Conservation (phyloP, 352 stramenopile species). For the Pythium volutum region DNA sequence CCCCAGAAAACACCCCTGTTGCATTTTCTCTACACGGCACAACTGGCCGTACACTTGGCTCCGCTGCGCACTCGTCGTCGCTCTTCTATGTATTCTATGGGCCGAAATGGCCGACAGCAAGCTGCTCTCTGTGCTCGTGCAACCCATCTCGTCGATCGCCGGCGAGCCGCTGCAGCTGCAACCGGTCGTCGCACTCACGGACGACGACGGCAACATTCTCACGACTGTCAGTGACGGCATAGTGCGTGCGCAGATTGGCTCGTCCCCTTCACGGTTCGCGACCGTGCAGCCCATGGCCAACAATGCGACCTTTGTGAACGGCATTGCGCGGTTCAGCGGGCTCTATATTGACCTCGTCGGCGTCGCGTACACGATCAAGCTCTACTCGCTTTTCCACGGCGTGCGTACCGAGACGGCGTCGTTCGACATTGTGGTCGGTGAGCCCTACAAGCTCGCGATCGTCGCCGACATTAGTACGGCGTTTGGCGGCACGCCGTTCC, state of each 20-base stretch:
- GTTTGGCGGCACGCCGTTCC: constrained; percentile 70
- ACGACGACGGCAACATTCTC: constrained; percentile 77
- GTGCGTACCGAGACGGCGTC: constrained; percentile 62
- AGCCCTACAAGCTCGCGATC: constrained; percentile 57
- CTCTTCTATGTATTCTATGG: background rate
- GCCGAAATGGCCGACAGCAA: constrained; percentile 20
- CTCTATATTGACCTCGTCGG: constrained; percentile 69
- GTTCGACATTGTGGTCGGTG: constrained; percentile 73
- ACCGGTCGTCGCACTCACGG: constrained; percentile 65
- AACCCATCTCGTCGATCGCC: constrained; percentile 58
- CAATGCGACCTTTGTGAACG: constrained; percentile 67
- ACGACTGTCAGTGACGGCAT: constrained; percentile 49
- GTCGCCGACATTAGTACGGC: constrained; percentile 74
- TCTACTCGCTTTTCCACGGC: constrained; percentile 64
- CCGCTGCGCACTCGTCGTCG: background rate
- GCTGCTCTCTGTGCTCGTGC: constrained; percentile 58
- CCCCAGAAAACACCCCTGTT: no score
- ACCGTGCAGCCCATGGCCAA: constrained; percentile 42
- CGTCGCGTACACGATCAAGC: constrained; percentile 61
- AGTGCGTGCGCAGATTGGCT: constrained; percentile 53
- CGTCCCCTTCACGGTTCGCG: constrained; percentile 51
- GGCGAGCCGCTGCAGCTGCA: constrained; percentile 61
- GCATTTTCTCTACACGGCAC: background rate
- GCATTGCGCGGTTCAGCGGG: constrained; percentile 64
- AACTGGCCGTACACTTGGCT: background rate